phyloP scores from a whole-genome alignment of 805 yeast genomes.

The Kazachstania taianensis region DNA sequence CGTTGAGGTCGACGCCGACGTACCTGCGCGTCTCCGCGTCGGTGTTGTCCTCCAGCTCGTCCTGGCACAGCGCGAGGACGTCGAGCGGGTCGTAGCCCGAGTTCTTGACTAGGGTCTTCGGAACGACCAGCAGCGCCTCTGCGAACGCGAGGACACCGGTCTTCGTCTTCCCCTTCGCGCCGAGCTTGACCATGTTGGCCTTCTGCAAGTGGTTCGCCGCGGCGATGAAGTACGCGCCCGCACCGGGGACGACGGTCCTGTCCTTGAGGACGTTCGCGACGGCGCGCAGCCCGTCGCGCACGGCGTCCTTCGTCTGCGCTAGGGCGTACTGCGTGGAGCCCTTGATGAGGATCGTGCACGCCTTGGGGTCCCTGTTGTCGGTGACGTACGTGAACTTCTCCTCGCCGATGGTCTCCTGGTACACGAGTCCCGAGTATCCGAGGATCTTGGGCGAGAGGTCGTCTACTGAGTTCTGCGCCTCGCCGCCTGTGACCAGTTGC shows the following conservation, averaged over 20 bases:
- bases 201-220: constrained; percentile 57
- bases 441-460: constrained; percentile 70
- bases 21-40: constrained; percentile 53
- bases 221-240: constrained; percentile 88
- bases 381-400: constrained; percentile 96
- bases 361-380: constrained; percentile 78
- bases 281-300: constrained; percentile 92
- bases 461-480: constrained; percentile 94
- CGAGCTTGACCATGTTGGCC: constrained; percentile 39
- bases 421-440: constrained; percentile 84
- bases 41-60: constrained; percentile 32
- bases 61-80: constrained; percentile 80
- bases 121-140: constrained; percentile 81
- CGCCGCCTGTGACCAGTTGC: constrained; percentile 93
- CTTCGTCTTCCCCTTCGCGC: constrained; percentile 74
- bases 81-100: constrained; percentile 93
- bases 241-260: constrained; percentile 84
- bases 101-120: constrained; percentile 84
- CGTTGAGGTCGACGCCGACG: constrained; percentile 81
- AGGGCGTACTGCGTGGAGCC: constrained; percentile 87
- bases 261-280: constrained; percentile 88
- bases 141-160: constrained; percentile 91
- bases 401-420: constrained; percentile 90
- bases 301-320: constrained; percentile 92
- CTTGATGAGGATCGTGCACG: constrained; percentile 84